A percentile compares a stretch with the other conserved stretches of the same genome.
Evolutionary conservation across 768 basidiomycete species (phyloP).

Genomic region (Suillus subaureus): DNA sequence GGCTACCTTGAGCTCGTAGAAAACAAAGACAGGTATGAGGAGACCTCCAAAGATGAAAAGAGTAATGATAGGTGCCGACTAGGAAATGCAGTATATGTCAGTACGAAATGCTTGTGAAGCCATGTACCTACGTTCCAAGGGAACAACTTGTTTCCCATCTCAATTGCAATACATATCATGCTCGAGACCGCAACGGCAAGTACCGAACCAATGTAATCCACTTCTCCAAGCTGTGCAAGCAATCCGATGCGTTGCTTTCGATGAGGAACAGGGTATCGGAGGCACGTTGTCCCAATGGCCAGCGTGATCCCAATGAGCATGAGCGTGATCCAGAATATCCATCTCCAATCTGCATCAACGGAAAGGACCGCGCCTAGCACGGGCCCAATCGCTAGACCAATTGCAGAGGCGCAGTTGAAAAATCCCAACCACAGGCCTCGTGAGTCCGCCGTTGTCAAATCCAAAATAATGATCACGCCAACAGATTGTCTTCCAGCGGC

Average conservation of each 20-base stretch:
- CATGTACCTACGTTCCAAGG: conserved; percentile 33
- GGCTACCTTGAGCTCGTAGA: conserved; percentile 36
- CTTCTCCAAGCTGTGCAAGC: conserved; percentile 35
- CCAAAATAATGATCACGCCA: conserved; percentile 37
- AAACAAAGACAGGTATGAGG: conserved; percentile 37
- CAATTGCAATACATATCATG: conserved; percentile 38
- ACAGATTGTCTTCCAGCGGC: conserved; percentile 40
- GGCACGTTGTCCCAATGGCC: conserved; percentile 25
- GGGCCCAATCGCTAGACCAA: conserved; percentile 50
- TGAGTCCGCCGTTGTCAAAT: conserved; percentile 38
- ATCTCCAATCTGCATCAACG: conserved; percentile 45
- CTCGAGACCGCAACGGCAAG: conserved; percentile 37
- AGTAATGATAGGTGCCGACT: conserved; percentile 33
- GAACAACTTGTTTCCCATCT: conserved; percentile 40
- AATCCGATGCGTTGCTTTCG: conserved; percentile 33
- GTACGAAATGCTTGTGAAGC: neutral
- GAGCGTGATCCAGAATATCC: conserved; percentile 48
- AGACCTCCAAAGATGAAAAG: conserved; percentile 32
- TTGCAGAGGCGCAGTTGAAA: conserved; percentile 38
- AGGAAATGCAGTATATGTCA: neutral
- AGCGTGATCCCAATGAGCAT: conserved; percentile 36
- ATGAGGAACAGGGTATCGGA: conserved; percentile 36
- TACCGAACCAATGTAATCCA: conserved; percentile 34
- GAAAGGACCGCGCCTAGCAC: conserved; percentile 49
- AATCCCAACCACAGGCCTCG: conserved; percentile 39